These are phyloP conservation scores for Iris pallida DNA, from an alignment of 116 monocot species.

Conservation along the genomic window DNA sequence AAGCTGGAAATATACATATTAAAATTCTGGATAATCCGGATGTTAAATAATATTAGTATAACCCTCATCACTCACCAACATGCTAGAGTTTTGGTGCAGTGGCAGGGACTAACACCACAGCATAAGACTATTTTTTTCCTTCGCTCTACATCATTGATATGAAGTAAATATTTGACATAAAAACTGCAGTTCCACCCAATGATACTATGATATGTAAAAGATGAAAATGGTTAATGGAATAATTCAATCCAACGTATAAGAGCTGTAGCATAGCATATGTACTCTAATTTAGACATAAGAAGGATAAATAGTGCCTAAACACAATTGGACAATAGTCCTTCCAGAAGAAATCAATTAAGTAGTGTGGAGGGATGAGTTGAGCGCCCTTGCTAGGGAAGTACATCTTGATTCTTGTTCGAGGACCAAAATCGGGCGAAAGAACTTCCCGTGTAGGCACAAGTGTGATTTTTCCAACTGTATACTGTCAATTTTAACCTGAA, in stretches of 20 bases:
- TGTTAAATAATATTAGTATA: too few species aligned
- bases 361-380: conserved; percentile 85
- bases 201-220: not conserved
- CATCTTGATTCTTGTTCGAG: conserved; percentile 75
- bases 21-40: too few species aligned
- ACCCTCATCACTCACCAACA: too few species aligned
- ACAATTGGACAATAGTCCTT: conserved; percentile 98
- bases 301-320: conserved; percentile 50
- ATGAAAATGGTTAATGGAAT: not conserved
- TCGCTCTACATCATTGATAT: too few species aligned
- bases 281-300: conserved; percentile 6
- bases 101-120: too few species aligned
- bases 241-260: not conserved
- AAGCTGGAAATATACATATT: too few species aligned
- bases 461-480: conserved; percentile 93
- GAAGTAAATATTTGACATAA: too few species aligned
- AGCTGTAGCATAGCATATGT: conserved; percentile 11
- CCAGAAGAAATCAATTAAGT: conserved; percentile 83
- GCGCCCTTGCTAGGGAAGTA: conserved; percentile 68
- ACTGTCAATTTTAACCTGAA: conserved; percentile 36
- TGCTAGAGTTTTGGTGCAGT: too few species aligned
- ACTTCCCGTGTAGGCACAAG: conserved; percentile 92
- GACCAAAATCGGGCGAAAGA: conserved; percentile 85
- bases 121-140: too few species aligned
- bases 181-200: not conserved